These are phyloP conservation scores for Candida maltosa DNA, from an alignment of 805 yeast genomes.

Conservation along the genomic window DNA sequence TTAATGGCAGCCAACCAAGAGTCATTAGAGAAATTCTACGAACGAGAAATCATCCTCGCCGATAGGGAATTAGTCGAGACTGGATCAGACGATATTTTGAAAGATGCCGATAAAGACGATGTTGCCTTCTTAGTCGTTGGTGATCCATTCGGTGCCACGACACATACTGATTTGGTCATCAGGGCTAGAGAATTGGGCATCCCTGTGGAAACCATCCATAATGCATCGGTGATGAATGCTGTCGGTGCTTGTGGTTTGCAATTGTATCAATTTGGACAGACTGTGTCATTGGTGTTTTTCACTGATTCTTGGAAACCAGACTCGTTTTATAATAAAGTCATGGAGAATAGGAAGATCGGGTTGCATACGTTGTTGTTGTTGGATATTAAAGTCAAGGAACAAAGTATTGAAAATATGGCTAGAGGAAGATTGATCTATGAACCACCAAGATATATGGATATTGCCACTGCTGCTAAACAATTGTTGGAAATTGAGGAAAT, in stretches of 20 bases:
- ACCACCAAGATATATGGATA: slow-evolving; percentile 95
- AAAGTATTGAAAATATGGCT: slow-evolving; percentile 89
- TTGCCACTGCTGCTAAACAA: slow-evolving; percentile 85
- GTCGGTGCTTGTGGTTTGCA: slow-evolving; percentile 98
- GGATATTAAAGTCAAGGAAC: slow-evolving; percentile 96
- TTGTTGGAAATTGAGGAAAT: slow-evolving; percentile 81
- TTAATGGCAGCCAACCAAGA: slow-evolving; percentile 85
- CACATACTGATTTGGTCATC: slow-evolving; percentile 90
- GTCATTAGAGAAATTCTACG: slow-evolving; percentile 79
- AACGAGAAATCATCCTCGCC: slow-evolving; percentile 79
- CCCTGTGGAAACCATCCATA: slow-evolving; percentile 79
- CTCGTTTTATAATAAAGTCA: slow-evolving; percentile 82
- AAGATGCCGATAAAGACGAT: slow-evolving; percentile 73
- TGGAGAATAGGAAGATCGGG: slow-evolving; percentile 88
- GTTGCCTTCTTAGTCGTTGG: slow-evolving; percentile 95
- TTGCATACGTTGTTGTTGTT: slow-evolving; percentile 83
- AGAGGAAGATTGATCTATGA: slow-evolving; percentile 89
- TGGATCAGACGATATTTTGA: slow-evolving; percentile 80
- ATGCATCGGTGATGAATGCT: slow-evolving; percentile 97
- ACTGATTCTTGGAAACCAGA: slow-evolving; percentile 97
- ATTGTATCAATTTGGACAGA: slow-evolving; percentile 92
- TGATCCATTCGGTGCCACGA: slow-evolving; percentile 97
- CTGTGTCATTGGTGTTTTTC: slow-evolving; percentile 94
- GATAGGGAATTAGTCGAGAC: slow-evolving; percentile 93
- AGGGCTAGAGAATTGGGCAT: slow-evolving; percentile 86